Conservation (phyloP, 768 basidiomycete genomes). For the Termitomyces sp. region DNA sequence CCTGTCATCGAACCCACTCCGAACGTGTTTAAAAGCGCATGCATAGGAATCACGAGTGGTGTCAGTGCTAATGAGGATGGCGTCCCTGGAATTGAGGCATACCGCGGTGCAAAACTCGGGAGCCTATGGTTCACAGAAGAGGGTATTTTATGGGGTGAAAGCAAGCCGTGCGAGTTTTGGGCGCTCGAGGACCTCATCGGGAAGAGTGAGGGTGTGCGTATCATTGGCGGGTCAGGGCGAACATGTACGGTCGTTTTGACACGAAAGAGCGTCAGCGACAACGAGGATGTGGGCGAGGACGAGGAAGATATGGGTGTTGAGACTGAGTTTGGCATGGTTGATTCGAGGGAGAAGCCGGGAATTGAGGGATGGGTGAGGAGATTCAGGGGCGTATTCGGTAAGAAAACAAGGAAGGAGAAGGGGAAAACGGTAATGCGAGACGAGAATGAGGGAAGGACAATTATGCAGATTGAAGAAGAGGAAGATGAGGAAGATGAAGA, state of each 20-base stretch:
- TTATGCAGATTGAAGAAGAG: constrained; percentile 30
- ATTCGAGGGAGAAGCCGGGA: constrained; percentile 59
- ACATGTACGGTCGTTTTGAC: constrained; percentile 59
- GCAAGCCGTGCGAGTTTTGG: constrained; percentile 78
- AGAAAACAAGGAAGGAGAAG: constrained; percentile 13
- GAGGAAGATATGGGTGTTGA: constrained; percentile 46
- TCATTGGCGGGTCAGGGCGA: constrained; percentile 60
- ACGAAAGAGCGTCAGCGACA: constrained; percentile 21
- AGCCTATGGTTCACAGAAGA: constrained; percentile 65
- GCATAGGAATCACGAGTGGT: constrained; percentile 26
- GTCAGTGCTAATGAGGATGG: constrained; percentile 33
- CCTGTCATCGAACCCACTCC: constrained; percentile 43
- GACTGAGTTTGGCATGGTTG: constrained; percentile 67
- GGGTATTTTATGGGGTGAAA: constrained; percentile 71
- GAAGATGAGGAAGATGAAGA: constrained; percentile 43
- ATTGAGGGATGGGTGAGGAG: constrained; percentile 62
- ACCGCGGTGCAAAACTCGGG: constrained; percentile 65
- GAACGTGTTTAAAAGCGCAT: constrained; percentile 51
- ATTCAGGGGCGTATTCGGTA: constrained; percentile 53
- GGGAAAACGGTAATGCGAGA: constrained; percentile 5
- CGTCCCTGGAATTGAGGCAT: constrained; percentile 62
- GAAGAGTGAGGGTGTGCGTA: constrained; percentile 41
- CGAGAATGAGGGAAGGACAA: constrained; percentile 19
- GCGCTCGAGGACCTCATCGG: constrained; percentile 49
- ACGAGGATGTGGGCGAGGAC: constrained; percentile 16